Conservation (phyloP, 2,329 filamentous ascomycete species). For the Xylariaceae sp. region DNA sequence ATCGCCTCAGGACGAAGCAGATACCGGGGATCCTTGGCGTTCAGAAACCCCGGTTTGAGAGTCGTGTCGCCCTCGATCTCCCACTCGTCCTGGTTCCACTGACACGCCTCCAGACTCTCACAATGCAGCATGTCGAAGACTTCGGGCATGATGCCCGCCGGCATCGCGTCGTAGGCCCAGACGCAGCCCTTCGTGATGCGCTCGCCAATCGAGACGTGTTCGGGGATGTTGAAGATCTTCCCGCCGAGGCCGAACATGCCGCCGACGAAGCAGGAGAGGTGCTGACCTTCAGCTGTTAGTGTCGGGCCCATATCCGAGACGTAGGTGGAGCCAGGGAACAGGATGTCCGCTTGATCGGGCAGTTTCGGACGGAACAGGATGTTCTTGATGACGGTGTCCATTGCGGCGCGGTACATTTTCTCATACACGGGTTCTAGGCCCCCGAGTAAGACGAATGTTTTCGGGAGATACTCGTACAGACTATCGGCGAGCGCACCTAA, state of each 20-base stretch:
- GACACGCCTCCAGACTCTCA: slow-evolving; percentile 33
- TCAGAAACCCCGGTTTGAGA: slow-evolving; percentile 56
- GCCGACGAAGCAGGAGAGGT: slow-evolving; percentile 45
- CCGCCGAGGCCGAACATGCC: slow-evolving; percentile 45
- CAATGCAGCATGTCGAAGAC: slow-evolving; percentile 45
- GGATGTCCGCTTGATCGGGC: slow-evolving; percentile 54
- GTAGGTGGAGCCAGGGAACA: slow-evolving; percentile 48
- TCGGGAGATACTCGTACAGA: slow-evolving; percentile 56
- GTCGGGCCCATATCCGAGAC: slow-evolving; percentile 24
- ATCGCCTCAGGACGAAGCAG: slow-evolving; percentile 48
- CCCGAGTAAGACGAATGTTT: slow-evolving; percentile 60
- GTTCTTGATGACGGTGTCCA: slow-evolving; percentile 55
- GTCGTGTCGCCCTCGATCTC: slow-evolving; percentile 20
- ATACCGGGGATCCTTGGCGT: slow-evolving; percentile 46
- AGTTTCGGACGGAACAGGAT: slow-evolving; percentile 67
- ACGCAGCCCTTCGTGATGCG: slow-evolving; percentile 51
- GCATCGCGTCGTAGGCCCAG: slow-evolving; percentile 52
- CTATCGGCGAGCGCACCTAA: slow-evolving; percentile 52
- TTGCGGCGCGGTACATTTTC: slow-evolving; percentile 56
- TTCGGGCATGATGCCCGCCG: slow-evolving; percentile 56
- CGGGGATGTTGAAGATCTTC: slow-evolving; percentile 40
- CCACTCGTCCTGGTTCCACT: slow-evolving; percentile 38
- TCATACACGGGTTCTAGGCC: slow-evolving; percentile 58
- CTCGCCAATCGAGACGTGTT: slow-evolving; percentile 43
- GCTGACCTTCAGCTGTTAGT: slow-evolving; percentile 35